Evolutionary conservation across 2,329 filamentous ascomycete genomes (phyloP).

Genomic region (Ploettnerulaceae sp.): DNA sequence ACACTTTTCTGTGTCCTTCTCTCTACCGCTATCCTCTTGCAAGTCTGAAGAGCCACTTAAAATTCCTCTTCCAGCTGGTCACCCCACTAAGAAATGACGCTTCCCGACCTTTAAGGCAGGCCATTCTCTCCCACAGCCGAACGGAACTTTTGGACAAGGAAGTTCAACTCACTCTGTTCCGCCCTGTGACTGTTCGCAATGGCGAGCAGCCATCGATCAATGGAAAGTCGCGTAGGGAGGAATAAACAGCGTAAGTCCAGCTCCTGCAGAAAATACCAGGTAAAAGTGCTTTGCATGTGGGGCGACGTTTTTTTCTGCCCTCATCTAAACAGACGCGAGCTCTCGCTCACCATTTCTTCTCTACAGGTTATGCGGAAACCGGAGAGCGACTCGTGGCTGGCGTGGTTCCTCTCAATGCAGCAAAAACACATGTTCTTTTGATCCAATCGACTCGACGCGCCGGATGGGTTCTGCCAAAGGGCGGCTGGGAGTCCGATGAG

Average conservation of each 20-base stretch:
- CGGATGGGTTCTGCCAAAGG: constrained; percentile 96
- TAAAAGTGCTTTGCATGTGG: constrained; percentile 15
- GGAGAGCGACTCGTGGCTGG: constrained; percentile 94
- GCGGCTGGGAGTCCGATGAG: constrained; percentile 96
- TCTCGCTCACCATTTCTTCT: constrained; percentile 30
- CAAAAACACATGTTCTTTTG: constrained; percentile 83
- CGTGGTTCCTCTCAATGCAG: constrained; percentile 80
- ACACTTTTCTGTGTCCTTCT: no score
- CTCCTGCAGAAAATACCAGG: not conserved
- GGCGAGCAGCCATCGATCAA: constrained; percentile 46
- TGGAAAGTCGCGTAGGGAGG: constrained; percentile 72
- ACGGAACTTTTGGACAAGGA: constrained; percentile 20
- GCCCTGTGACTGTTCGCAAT: constrained; percentile 24
- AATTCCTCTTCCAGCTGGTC: not conserved
- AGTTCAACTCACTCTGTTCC: constrained; percentile 6
- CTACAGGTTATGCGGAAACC: constrained; percentile 79
- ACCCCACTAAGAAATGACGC: constrained; percentile 23
- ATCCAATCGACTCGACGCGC: constrained; percentile 89
- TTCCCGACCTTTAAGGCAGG: constrained; percentile 24
- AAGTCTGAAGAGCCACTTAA: not conserved
- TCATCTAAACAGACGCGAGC: constrained; percentile 4
- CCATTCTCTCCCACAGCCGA: constrained; percentile 20
- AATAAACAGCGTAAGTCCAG: constrained; percentile 74
- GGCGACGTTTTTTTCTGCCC: constrained; percentile 19
- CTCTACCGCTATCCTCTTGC: no score